Base-by-base conservation (phyloP, 371 early-diverging fungal genomes). In the Dipsacomyces acuminosporus region DNA sequence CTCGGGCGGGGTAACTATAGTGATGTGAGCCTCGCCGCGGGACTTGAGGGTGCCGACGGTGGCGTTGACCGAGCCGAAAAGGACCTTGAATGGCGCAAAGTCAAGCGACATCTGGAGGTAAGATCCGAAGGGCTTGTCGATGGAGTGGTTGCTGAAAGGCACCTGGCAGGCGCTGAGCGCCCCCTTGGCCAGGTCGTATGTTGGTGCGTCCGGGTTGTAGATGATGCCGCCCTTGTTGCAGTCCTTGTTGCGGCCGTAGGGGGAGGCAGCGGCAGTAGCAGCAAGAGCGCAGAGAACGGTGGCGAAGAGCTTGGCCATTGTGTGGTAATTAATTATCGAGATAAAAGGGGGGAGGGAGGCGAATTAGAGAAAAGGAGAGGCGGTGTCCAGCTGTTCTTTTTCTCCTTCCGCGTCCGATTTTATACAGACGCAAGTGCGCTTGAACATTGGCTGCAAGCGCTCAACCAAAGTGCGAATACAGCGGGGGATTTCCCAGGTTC, bases 1-100 rank as follows among this genome's bases (percentile, higher is more conserved):
- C 63, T 90, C 90, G 0, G 90, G 84, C 0, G 90, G 90, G 8
- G 80, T 72, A 35, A 90, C 73, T 13, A 89, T 77, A 1, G 90
- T 90, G 40, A 90, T 69, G 41, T 90, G 90, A 0, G 89, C 77
- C 57, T 90, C 90, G 17, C 83, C 86, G 33, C 81, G 75, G 43
- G 76, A 74, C 23, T 76, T 50, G 8, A 79, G 63, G 9, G 81
- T 77, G 13, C 67, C 64, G 13, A 40, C 51, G 0, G 81, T 80
- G 0, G 78, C 62, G 58, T 82, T 84, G 22, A 85, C 54, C 5
- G 51, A 45, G 8, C 78, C 59, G 47, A 82, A 80, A 9, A 87
- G 43, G 14, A 81, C 80, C 41, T 74, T 48, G 45, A 85, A 73
- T 43, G 78, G 80, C 21, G 74, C 57, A 58, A 61, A 85, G 59